Percentiles rank a stretch among this genome's conserved stretches.
Evolutionary conservation across 441 rosid species (phyloP).

Genomic region (Populus trichocarpa): DNA sequence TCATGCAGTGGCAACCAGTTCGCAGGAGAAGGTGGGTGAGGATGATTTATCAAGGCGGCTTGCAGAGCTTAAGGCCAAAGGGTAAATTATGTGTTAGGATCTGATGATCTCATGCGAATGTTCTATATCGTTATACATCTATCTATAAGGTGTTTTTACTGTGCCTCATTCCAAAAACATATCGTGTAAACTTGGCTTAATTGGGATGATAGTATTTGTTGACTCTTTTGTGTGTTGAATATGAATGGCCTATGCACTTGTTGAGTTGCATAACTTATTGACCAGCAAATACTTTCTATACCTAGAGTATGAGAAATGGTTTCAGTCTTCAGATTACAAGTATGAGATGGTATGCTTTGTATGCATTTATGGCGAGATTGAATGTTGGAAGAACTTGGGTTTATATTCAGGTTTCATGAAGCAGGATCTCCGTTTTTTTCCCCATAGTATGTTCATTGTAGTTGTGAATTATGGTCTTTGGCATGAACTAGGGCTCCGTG

Average conservation of each 20-base stretch:
- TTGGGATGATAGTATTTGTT: conserved; percentile 10
- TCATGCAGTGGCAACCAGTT: conserved; percentile 66
- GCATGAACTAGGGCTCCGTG: background rate
- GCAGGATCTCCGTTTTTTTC: background rate
- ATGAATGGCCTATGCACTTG: conserved; percentile 13
- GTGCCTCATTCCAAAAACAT: conserved; percentile 13
- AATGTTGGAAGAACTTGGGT: background rate
- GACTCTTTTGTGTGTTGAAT: conserved; percentile 12
- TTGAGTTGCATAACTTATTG: background rate
- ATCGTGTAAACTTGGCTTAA: conserved; percentile 32
- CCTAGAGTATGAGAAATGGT: background rate
- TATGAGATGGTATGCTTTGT: background rate
- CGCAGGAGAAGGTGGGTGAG: conserved; percentile 78
- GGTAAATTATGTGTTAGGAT: conserved; percentile 30
- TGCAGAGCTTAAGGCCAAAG: conserved; percentile 86
- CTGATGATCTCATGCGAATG: conserved; percentile 1
- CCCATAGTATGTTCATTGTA: too few species aligned
- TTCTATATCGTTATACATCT: conserved; percentile 6
- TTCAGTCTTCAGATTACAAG: background rate
- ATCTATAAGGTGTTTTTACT: conserved; percentile 12
- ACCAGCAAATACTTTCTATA: background rate
- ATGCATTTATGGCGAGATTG: background rate
- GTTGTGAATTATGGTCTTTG: background rate
- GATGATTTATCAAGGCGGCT: conserved; percentile 88
- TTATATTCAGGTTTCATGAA: background rate